Evolutionary conservation across 768 basidiomycete genomes (phyloP).

Genomic region (Tephrocybe sp.): DNA sequence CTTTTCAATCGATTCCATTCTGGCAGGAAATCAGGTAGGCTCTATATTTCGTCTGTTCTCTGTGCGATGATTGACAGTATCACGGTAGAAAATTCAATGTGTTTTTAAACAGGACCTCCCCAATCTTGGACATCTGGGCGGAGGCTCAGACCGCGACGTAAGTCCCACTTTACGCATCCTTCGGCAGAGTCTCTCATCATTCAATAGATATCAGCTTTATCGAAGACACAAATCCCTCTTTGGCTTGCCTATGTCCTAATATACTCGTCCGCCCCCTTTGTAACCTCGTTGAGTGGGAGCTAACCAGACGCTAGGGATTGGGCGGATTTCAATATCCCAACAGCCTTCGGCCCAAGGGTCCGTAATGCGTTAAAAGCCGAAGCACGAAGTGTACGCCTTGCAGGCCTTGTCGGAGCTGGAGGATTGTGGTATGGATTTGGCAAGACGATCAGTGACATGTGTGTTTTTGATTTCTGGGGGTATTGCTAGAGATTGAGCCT

Average conservation of each 20-base stretch:
- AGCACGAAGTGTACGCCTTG: conserved; percentile 77
- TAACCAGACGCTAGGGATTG: conserved; percentile 58
- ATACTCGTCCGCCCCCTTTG: conserved; percentile 52
- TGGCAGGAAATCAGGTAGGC: conserved; percentile 83
- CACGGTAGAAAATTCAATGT: conserved; percentile 82
- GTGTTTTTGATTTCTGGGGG: conserved; percentile 12
- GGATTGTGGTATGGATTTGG: conserved; percentile 94
- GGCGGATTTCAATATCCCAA: conserved; percentile 84
- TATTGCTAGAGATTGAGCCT: not conserved
- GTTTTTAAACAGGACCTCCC: conserved; percentile 85
- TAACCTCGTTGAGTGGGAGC: not conserved
- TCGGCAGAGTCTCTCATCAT: conserved; percentile 1
- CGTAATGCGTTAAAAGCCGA: conserved; percentile 88
- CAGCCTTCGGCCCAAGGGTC: conserved; percentile 73
- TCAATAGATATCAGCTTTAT: conserved; percentile 66
- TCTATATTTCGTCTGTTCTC: not conserved
- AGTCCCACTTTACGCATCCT: conserved; percentile 23
- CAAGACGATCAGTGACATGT: conserved; percentile 83
- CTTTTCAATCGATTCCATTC: conserved; percentile 86
- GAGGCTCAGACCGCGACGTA: conserved; percentile 82
- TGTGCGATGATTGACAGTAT: not conserved
- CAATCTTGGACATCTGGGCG: conserved; percentile 86
- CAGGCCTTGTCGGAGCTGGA: conserved; percentile 80
- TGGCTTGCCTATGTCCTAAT: conserved; percentile 90
- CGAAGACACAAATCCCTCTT: conserved; percentile 81